Evolutionary conservation across 371 early-diverging fungal genomes (phyloP).

Genomic region (Apophysomyces sp.): DNA sequence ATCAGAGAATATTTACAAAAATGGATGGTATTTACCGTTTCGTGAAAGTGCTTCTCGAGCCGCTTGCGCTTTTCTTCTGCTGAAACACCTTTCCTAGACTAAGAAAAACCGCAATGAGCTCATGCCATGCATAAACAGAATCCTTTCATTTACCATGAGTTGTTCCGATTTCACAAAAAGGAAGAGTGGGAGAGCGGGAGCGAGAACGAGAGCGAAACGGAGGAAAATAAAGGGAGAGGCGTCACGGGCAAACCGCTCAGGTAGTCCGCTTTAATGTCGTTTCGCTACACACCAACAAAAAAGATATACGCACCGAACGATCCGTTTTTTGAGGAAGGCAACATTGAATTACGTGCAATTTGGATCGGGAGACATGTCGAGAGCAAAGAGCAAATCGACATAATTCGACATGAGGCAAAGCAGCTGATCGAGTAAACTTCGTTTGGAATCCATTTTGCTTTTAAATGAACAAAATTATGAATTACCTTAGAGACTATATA

Average conservation of each 20-base stretch:
- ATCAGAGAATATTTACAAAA: background rate
- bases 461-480: too few relatives aligned
- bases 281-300: slow-evolving; percentile 35
- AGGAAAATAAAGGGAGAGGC: background rate
- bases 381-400: background rate
- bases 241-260: background rate
- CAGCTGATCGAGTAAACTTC: slow-evolving; percentile 16
- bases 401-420: slow-evolving; percentile 28
- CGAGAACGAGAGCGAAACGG: background rate
- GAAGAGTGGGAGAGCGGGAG: background rate
- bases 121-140: background rate
- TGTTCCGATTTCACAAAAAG: too few relatives aligned
- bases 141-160: slow-evolving; percentile 3
- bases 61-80: slow-evolving; percentile 81
- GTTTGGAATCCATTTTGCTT: background rate
- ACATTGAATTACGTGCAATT: slow-evolving; percentile 48
- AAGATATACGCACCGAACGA: slow-evolving; percentile 31
- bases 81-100: slow-evolving; percentile 57
- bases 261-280: slow-evolving; percentile 10
- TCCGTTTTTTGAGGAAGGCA: slow-evolving; percentile 55
- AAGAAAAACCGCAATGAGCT: background rate
- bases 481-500: slow-evolving; percentile 2
- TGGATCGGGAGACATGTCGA: slow-evolving; percentile 40
- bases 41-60: slow-evolving; percentile 77
- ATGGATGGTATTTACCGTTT: slow-evolving; percentile 52